Evolutionary conservation across 352 stramenopile genomes (phyloP).

Genomic region (Globisporangium ultimum): DNA sequence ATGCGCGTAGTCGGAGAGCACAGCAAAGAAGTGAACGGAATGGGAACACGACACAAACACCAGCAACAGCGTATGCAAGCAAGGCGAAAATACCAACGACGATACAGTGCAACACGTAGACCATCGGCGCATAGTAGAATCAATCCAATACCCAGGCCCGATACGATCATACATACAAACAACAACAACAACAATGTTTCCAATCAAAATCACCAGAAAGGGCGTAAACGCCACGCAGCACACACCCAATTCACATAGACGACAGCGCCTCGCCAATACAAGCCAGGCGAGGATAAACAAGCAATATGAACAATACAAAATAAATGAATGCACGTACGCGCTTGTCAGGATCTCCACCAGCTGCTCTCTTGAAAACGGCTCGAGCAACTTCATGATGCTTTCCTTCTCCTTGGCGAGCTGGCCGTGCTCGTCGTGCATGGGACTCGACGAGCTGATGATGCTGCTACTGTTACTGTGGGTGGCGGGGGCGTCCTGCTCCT

Average conservation of each 20-base stretch:
- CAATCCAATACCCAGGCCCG: constrained; percentile 7
- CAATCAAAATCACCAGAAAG: not conserved
- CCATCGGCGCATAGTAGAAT: constrained; percentile 3
- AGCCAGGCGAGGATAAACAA: too few species aligned
- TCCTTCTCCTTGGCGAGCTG: constrained; percentile 22
- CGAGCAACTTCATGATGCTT: constrained; percentile 36
- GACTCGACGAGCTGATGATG: constrained; percentile 10
- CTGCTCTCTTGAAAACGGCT: constrained; percentile 57
- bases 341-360: constrained; percentile 60
- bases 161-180: constrained; percentile 1
- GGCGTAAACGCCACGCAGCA: constrained; percentile 6
- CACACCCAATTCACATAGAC: not conserved
- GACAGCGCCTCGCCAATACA: not conserved
- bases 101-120: constrained; percentile 1
- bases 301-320: constrained; percentile 14
- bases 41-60: constrained; percentile 1
- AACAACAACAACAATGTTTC: constrained; percentile 2
- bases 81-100: not conserved
- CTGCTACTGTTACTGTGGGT: constrained; percentile 1
- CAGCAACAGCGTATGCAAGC: not conserved
- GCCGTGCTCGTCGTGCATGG: constrained; percentile 3
- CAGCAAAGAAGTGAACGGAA: not conserved
- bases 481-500: not conserved
- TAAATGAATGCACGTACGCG: constrained; percentile 41
- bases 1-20: not conserved